Base-by-base conservation (phyloP, 1,139 yeast genomes). In the Lodderomyces pseudojiufengensis region DNA sequence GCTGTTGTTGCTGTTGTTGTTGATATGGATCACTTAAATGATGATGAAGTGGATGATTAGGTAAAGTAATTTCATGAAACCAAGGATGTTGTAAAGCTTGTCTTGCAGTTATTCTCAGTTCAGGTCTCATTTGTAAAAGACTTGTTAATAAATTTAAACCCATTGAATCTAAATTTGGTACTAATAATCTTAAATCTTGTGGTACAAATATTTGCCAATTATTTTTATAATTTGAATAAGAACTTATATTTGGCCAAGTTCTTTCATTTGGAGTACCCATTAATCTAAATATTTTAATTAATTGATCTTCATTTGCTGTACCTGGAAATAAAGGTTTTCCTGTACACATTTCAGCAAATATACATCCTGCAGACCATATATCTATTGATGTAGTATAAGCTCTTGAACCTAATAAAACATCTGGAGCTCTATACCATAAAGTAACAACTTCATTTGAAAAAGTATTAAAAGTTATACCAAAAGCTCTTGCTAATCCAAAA, bases 301-400 rank as follows among this genome's bases (percentile, higher is more conserved):
- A 69, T 59, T 92, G 97, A 61, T 92, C 98, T 40, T 92, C 97
- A 57, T 92, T 94, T 31, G 95, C 87, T 7, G 94, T 79, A 3
- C 99, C 99, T 1, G 98, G 96, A 59, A 92, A 92, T 39, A 92
- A 65, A 0, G 99, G 97, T 50, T 92, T 82, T n/a, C 98, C 98
- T 8, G 96, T 86, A 49, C 92, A 83, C 98, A 92, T 92, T 58
- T 92, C 99, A 1, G 97, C 97, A 56, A 92, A 73, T 38, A 92
- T 92, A 62, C 98, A 92, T 9, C 99, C 99, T 15, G 96, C 95
- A 21, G 97, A 87, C 99, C 99, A 92, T 63, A 92, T 88, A 61
- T 92, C 99, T 45, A 92, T 92, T 1, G 96, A 86, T 0, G 98
- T 92, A 23, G 96, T 84, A 60, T 92, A 92, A 33, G 95, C 88